A percentile compares a stretch with the other conserved stretches of the same genome.
These are phyloP conservation scores for Darksidea phi DNA, from an alignment of 495 filamentous ascomycete species.

Conservation along the genomic window DNA sequence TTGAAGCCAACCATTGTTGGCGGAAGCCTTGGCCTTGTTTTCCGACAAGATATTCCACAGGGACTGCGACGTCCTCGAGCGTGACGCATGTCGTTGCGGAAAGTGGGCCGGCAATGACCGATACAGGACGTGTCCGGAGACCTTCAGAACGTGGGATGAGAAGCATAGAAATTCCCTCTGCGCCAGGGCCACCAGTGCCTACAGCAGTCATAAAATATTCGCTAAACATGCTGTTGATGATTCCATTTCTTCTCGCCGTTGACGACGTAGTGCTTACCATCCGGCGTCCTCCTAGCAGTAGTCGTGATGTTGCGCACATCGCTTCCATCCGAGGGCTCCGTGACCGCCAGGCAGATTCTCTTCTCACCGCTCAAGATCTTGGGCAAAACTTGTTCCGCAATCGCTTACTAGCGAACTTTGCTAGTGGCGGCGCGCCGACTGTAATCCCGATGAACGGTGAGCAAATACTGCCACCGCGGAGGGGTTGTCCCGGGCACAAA, in stretches of 20 bases:
- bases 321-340: conserved; percentile 32
- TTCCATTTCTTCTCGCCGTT: conserved; percentile 41
- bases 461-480: conserved; percentile 24
- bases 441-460: conserved; percentile 29
- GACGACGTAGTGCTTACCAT: conserved; percentile 36
- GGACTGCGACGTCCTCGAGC: conserved; percentile 38
- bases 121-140: conserved; percentile 28
- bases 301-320: conserved; percentile 36
- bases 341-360: conserved; percentile 37
- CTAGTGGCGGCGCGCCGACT: conserved; percentile 28
- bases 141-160: conserved; percentile 34
- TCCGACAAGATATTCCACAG: conserved; percentile 33
- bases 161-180: conserved; percentile 37
- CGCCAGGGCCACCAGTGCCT: conserved; percentile 33
- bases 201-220: conserved; percentile 40
- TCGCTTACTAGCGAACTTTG: conserved; percentile 14
- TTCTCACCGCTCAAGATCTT: conserved; percentile 35
- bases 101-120: conserved; percentile 21
- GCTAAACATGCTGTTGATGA: conserved; percentile 38
- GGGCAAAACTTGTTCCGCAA: conserved; percentile 33
- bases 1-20: conserved; percentile 40
- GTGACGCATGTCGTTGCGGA: conserved; percentile 36
- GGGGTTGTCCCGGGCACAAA: conserved; percentile 34
- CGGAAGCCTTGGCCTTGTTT: conserved; percentile 32
- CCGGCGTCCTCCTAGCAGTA: conserved; percentile 29